Evolutionary conservation across 1,139 yeast species (phyloP).

Genomic region (Scheffersomyces cryptocercus): DNA sequence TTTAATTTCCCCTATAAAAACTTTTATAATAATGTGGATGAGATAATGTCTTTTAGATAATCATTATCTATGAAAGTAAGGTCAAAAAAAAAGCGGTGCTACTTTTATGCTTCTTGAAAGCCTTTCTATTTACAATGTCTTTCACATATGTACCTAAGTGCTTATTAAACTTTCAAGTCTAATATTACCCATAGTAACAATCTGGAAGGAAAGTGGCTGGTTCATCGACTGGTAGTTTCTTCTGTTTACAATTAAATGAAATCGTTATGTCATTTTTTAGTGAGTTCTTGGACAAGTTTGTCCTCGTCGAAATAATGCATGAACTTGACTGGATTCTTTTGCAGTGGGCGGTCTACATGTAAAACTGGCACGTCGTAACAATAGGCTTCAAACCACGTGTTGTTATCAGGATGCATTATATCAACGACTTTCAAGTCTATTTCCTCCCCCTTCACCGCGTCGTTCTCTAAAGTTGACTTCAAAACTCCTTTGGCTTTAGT

Average conservation of each 20-base stretch:
- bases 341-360: constrained; percentile 59
- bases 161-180: too few species aligned
- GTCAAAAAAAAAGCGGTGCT: too few species aligned
- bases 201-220: too few species aligned
- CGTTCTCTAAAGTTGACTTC: constrained; percentile 37
- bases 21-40: too few species aligned
- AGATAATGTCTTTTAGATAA: too few species aligned
- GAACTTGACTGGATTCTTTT: constrained; percentile 54
- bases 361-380: constrained; percentile 91
- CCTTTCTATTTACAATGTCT: too few species aligned
- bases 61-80: too few species aligned
- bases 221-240: too few species aligned
- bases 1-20: too few species aligned
- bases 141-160: too few species aligned
- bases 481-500: constrained; percentile 64
- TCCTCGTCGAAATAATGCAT: constrained; percentile 74
- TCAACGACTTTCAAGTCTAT: constrained; percentile 55
- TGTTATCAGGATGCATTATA: constrained; percentile 66
- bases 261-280: constrained; percentile 9
- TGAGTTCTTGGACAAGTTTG: constrained; percentile 54
- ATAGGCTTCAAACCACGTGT: constrained; percentile 76
- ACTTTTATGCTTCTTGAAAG: too few species aligned
- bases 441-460: constrained; percentile 19
- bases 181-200: too few species aligned
- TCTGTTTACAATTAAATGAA: not conserved